Conservation (phyloP, 2,329 filamentous ascomycete species). For the Fusarium sp. region DNA sequence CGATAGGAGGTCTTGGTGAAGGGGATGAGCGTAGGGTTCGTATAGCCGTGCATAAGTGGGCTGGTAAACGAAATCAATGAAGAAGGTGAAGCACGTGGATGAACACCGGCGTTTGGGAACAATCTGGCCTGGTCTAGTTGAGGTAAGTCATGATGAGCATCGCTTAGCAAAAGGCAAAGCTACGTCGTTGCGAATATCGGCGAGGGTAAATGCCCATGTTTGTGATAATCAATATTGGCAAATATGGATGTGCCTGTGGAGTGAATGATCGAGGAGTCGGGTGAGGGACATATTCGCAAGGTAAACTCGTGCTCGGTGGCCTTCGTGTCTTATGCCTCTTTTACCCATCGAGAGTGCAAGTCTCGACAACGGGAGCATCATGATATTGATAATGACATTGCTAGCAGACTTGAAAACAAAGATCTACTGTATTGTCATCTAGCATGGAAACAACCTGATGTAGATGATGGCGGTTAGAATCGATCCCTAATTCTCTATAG, state of each 20-base stretch:
- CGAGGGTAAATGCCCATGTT: not conserved
- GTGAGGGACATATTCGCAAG: not conserved
- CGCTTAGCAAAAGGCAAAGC: not conserved
- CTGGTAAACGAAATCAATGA: constrained; percentile 22
- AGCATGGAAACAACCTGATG: not conserved
- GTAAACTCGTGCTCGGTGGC: not conserved
- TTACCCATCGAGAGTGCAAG: not conserved
- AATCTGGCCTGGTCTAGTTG: constrained; percentile 12
- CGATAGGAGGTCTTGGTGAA: constrained; percentile 42
- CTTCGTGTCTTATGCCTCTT: not conserved
- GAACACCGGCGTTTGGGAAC: constrained; percentile 26
- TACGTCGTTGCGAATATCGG: constrained; percentile 2
- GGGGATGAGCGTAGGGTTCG: constrained; percentile 35
- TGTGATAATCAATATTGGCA: not conserved
- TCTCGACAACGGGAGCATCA: not conserved
- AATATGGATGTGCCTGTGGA: not conserved
- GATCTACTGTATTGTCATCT: not conserved
- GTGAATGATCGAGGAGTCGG: not conserved
- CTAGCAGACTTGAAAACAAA: not conserved
- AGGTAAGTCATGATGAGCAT: constrained; percentile 1
- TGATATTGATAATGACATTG: not conserved
- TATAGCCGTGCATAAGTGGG: constrained; percentile 36
- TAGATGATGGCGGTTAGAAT: not conserved
- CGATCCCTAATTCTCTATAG: not conserved
- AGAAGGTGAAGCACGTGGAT: constrained; percentile 24